These are phyloP conservation scores for Anisogramma anomala DNA, from an alignment of 2,329 filamentous ascomycete species.

Conservation along the genomic window DNA sequence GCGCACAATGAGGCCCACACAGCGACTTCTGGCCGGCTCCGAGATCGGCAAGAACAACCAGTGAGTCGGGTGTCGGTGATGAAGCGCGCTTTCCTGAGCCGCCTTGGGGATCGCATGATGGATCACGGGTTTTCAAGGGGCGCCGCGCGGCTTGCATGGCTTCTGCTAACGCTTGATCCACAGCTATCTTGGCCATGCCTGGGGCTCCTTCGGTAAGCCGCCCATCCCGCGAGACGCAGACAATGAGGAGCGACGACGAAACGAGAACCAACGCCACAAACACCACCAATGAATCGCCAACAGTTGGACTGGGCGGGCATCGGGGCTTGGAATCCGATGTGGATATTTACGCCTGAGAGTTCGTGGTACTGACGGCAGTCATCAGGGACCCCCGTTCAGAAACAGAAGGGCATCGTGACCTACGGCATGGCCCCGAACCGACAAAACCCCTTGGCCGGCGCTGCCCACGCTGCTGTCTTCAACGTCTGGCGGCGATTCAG, in stretches of 20 bases:
- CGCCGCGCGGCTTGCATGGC: conserved; percentile 19
- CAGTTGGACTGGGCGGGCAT: too few species aligned
- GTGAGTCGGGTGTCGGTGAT: conserved; percentile 25
- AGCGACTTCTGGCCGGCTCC: conserved; percentile 29
- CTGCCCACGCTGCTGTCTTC: conserved; percentile 75
- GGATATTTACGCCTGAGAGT: conserved; percentile 29
- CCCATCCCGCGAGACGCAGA: background rate
- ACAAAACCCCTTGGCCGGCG: conserved; percentile 74
- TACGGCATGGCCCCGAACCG: conserved; percentile 80
- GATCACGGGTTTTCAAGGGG: too few species aligned
- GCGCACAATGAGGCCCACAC: conserved; percentile 36
- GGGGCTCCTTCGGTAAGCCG: conserved; percentile 64
- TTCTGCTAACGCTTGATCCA: too few species aligned
- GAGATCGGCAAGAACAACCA: conserved; percentile 32
- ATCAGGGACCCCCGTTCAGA: conserved; percentile 23
- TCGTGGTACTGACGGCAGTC: conserved; percentile 16
- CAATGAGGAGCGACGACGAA: background rate
- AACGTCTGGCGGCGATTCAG: conserved; percentile 85
- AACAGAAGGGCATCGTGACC: conserved; percentile 52
- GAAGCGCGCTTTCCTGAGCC: conserved; percentile 1
- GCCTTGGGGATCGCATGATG: too few species aligned
- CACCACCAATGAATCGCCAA: too few species aligned
- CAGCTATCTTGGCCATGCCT: conserved; percentile 60
- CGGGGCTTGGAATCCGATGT: conserved; percentile 7
- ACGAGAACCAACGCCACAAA: too few species aligned